A percentile compares a stretch with the other conserved stretches of the same genome.
These are phyloP conservation scores for Podospora conica DNA, from an alignment of 495 filamentous ascomycete genomes.

Conservation along the genomic window DNA sequence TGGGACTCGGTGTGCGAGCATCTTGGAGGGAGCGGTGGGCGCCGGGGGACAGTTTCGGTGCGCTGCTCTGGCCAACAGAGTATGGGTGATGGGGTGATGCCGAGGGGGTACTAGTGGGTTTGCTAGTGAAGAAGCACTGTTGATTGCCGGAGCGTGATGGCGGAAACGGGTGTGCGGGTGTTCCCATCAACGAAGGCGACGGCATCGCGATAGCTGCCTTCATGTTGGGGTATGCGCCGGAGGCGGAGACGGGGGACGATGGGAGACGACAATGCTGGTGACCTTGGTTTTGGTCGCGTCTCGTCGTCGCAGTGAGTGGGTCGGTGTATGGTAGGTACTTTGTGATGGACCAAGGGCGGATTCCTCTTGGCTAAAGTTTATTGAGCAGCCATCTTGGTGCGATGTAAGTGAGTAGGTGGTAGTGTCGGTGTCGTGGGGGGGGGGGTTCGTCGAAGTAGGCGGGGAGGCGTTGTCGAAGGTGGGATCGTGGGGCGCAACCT, in stretches of 20 bases:
- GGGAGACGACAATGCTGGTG: conserved; percentile 12
- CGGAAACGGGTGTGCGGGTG: conserved; percentile 32
- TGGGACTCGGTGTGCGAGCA: conserved; percentile 55
- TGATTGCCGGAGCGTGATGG: conserved; percentile 35
- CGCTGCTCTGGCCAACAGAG: conserved; percentile 41
- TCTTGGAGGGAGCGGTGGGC: conserved; percentile 25
- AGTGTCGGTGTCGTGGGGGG: background rate
- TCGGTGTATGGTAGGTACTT: background rate
- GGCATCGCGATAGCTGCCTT: conserved; percentile 40
- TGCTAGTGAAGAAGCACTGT: conserved; percentile 30
- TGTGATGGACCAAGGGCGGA: background rate
- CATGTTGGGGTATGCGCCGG: conserved; percentile 37
- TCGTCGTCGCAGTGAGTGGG: background rate
- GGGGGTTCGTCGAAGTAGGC: background rate
- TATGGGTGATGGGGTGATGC: conserved; percentile 36
- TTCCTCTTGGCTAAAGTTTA: background rate
- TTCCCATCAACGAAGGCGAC: conserved; percentile 23
- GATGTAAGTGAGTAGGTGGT: background rate
- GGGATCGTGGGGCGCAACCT: background rate
- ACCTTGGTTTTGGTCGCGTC: background rate
- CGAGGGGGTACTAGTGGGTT: conserved; percentile 36
- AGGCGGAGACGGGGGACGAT: conserved; percentile 28
- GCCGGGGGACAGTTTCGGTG: conserved; percentile 36
- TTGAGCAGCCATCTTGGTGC: background rate
- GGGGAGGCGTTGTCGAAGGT: background rate